A percentile compares a stretch with the other conserved stretches of the same genome.
phyloP scores from a whole-genome alignment of 2,329 filamentous ascomycete species.

The Acrodontium crateriforme region DNA sequence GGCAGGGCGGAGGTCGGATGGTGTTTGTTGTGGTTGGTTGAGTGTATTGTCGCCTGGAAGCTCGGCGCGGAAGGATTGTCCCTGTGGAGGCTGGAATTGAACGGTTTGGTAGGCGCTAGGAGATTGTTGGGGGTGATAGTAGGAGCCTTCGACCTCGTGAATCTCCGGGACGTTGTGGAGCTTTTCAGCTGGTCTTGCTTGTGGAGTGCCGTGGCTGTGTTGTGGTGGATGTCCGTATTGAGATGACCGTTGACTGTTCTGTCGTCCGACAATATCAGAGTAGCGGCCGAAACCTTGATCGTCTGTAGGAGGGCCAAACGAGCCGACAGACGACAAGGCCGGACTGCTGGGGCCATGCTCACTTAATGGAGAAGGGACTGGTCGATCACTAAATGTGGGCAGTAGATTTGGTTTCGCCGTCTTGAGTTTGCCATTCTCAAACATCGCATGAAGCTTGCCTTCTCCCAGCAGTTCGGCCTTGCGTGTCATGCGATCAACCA shows the following conservation, averaged over 20 bases:
- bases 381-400: constrained; percentile 5
- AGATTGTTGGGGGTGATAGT: constrained; percentile 21
- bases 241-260: constrained; percentile 6
- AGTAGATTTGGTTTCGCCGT: constrained; percentile 38
- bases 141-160: constrained; percentile 29
- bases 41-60: constrained; percentile 12
- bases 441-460: constrained; percentile 52
- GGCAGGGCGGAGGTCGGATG: constrained; percentile 1
- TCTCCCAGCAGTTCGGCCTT: constrained; percentile 53
- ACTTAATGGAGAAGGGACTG: constrained; percentile 3
- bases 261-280: constrained; percentile 13
- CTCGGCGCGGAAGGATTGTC: constrained; percentile 14
- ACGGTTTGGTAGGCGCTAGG: constrained; percentile 5
- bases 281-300: constrained; percentile 18
- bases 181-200: constrained; percentile 11
- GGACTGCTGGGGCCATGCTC: constrained; percentile 6
- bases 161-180: constrained; percentile 17
- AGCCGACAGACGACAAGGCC: constrained; percentile 4
- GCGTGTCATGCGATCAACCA: constrained; percentile 55
- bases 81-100: constrained; percentile 8
- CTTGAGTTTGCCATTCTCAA: constrained; percentile 49
- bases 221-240: constrained; percentile 15
- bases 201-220: constrained; percentile 14
- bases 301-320: constrained; percentile 6
- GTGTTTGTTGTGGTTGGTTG: constrained; percentile 3